Base-by-base conservation (phyloP, 345 rosid genomes). In the Excoecaria agallocha region DNA sequence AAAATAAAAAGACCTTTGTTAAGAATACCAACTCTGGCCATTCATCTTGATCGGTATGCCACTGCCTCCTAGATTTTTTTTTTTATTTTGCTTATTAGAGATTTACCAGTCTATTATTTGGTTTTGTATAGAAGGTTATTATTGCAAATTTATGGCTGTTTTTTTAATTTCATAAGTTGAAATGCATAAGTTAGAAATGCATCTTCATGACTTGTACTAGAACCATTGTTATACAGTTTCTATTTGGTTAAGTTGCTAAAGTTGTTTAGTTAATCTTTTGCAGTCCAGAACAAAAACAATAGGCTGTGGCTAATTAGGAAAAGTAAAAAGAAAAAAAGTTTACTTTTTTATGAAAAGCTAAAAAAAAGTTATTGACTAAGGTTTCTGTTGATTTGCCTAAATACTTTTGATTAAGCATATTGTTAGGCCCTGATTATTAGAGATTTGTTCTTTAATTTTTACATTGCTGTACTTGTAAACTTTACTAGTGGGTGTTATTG, bases 21-120 rank as follows among this genome's bases (percentile, higher is more conserved):
- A 24, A 87, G 98, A 46, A 87, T 92, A 10, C 97, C 98, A 49
- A 89, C 98, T 20, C 76, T 92, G 63, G 97, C 98, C 69, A 94
- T 94, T 74, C 98, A 94, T 88, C 95, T 94, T 74, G 92, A 94
- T 79, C 87, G 94, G 97, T 90, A 52, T 19, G 77, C 38, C 43
- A 46, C 73, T 75, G 6, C 77, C 68, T 64, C 62, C 61, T 70
- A 60, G 3, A 59, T 60, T 8, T 57, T 19, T 69, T 19, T 69
- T 60, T 37, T 35, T 45, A 37, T 45, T 45, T 58, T 17, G 13
- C n/a, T 43, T 41, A 8, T 55, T 6, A 10, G 22, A 48, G n/a
- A 43, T 64, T 41, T 41, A 38, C 8, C 46, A 19, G n/a, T 56
- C 52, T 19, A 1, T 49, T 58, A 5, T 38, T 76, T 74, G 15